Conservation (phyloP, 2,329 filamentous ascomycete genomes). For the Plectosphaerella cucumerina region DNA sequence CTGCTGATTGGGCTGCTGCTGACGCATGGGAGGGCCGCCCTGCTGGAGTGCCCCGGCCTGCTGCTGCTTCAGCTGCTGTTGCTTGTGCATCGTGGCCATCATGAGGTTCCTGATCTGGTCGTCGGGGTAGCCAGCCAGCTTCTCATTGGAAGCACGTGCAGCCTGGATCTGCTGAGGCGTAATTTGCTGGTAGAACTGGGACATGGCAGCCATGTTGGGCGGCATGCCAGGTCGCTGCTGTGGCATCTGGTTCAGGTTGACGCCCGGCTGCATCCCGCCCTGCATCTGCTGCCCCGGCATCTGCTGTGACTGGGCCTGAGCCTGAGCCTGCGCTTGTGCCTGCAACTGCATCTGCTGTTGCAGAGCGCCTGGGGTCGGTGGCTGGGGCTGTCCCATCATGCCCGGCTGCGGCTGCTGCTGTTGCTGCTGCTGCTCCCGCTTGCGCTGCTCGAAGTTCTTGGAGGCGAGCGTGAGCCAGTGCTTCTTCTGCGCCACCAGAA, state of each 20-base stretch:
- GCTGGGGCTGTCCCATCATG: slow-evolving; percentile 3
- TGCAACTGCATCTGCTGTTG: slow-evolving; percentile 24
- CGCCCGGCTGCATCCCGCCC: slow-evolving; percentile 8
- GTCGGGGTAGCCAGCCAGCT: slow-evolving; percentile 13
- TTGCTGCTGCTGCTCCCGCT: slow-evolving; percentile 18
- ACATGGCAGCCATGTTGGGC: slow-evolving; percentile 12
- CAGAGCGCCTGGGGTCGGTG: background rate
- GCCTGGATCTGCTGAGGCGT: slow-evolving; percentile 19
- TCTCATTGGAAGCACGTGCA: slow-evolving; percentile 17
- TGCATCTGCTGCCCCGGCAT: slow-evolving; percentile 10
- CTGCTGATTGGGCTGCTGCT: slow-evolving; percentile 18
- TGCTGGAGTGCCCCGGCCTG: slow-evolving; percentile 1
- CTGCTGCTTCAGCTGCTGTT: slow-evolving; percentile 9
- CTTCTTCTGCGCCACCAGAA: slow-evolving; percentile 29
- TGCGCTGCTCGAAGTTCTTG: background rate
- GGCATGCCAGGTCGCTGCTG: slow-evolving; percentile 12
- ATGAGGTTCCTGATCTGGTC: slow-evolving; percentile 15
- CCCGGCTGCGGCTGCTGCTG: slow-evolving; percentile 16
- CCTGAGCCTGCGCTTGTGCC: slow-evolving; percentile 14
- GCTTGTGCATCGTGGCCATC: slow-evolving; percentile 10
- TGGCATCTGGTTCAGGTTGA: slow-evolving; percentile 2
- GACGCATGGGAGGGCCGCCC: slow-evolving; percentile 7
- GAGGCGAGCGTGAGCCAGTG: slow-evolving; percentile 26
- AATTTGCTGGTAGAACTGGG: slow-evolving; percentile 15
- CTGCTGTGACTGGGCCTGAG: slow-evolving; percentile 16